phyloP scores from a whole-genome alignment of 2,329 filamentous ascomycete species.

The Gnomoniopsis smithogilvyi region DNA sequence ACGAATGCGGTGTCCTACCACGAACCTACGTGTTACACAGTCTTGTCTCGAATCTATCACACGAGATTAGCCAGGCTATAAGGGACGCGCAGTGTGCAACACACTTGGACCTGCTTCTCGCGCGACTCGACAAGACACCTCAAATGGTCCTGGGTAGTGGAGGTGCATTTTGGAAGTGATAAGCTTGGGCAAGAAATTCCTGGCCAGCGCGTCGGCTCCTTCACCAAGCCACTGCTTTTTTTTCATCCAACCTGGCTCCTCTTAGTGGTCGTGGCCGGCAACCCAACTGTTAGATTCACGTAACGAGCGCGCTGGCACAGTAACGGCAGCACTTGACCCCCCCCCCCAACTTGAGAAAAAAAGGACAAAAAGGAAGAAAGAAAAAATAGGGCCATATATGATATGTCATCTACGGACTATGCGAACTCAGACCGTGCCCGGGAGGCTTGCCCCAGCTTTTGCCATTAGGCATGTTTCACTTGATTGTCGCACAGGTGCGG shows the following conservation, averaged over 20 bases:
- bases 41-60: neutral
- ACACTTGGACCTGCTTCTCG: no score
- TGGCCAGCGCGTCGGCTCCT: neutral
- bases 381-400: constrained; percentile 1
- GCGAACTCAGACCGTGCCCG: neutral
- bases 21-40: neutral
- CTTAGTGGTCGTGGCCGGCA: no score
- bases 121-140: neutral
- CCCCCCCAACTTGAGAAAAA: neutral
- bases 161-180: no score
- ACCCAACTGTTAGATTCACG: no score
- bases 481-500: constrained; percentile 16
- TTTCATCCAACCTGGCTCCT: no score
- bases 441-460: constrained; percentile 8
- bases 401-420: constrained; percentile 7
- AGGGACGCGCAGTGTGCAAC: neutral
- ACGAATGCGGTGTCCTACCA: constrained; percentile 1
- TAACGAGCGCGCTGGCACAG: neutral
- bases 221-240: neutral
- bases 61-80: neutral
- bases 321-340: no score
- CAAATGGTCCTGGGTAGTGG: no score
- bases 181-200: no score
- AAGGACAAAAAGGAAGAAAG: neutral
- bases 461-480: constrained; percentile 18